Evolutionary conservation across 1,284 basidiomycete species (phyloP).

Genomic region (Ustilago crameri): DNA sequence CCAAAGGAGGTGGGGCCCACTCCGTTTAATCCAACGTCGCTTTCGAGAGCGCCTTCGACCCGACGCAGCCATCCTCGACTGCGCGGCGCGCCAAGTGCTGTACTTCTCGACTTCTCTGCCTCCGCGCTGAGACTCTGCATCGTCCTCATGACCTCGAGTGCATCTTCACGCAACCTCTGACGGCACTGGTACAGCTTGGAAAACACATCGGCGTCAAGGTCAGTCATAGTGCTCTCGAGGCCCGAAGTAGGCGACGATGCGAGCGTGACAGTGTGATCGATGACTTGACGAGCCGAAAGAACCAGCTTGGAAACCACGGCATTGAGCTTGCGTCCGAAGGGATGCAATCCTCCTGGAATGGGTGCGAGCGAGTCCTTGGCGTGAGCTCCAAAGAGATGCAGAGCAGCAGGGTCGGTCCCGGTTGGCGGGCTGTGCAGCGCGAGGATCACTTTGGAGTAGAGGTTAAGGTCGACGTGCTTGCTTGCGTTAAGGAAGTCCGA

Average conservation of each 20-base stretch:
- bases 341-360: slow-evolving; percentile 59
- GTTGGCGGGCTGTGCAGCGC: slow-evolving; percentile 13
- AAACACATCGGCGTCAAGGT: slow-evolving; percentile 47
- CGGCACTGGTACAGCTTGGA: slow-evolving; percentile 57
- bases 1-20: slow-evolving; percentile 52
- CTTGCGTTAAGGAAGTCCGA: not conserved
- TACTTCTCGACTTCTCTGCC: slow-evolving; percentile 40
- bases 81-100: slow-evolving; percentile 28
- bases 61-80: slow-evolving; percentile 47
- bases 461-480: slow-evolving; percentile 11
- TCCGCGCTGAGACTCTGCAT: slow-evolving; percentile 43
- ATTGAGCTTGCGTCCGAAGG: slow-evolving; percentile 70
- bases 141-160: slow-evolving; percentile 49
- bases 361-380: slow-evolving; percentile 24
- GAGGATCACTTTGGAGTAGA: slow-evolving; percentile 25
- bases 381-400: slow-evolving; percentile 21
- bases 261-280: slow-evolving; percentile 56
- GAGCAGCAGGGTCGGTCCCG: slow-evolving; percentile 5
- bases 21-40: slow-evolving; percentile 54
- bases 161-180: slow-evolving; percentile 58
- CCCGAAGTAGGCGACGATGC: slow-evolving; percentile 42
- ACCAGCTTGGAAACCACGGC: slow-evolving; percentile 70
- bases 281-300: slow-evolving; percentile 69
- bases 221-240: slow-evolving; percentile 48
- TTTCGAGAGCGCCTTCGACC: slow-evolving; percentile 38